These are phyloP conservation scores for Talaromyces thailandensis DNA, from an alignment of 495 filamentous ascomycete genomes.

Conservation along the genomic window DNA sequence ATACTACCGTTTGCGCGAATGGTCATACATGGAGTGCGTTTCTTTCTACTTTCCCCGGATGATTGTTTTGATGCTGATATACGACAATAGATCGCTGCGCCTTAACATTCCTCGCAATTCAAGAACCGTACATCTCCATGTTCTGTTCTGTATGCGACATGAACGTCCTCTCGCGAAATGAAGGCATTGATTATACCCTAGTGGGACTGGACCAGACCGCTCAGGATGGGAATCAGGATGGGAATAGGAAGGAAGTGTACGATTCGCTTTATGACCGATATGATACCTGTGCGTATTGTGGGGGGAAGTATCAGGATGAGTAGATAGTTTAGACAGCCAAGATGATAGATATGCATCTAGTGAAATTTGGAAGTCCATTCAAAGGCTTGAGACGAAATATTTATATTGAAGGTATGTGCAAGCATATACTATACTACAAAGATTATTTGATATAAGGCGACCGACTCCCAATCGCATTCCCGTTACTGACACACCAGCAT, in stretches of 20 bases:
- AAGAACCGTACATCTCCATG: slow-evolving; percentile 45
- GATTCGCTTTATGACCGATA: slow-evolving; percentile 4
- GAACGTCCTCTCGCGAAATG: not conserved
- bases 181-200: not conserved
- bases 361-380: too few species aligned
- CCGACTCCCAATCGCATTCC: slow-evolving; percentile 2
- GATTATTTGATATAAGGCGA: slow-evolving; percentile 4
- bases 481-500: slow-evolving; percentile 64
- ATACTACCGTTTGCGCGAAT: slow-evolving; percentile 30
- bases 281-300: slow-evolving; percentile 6
- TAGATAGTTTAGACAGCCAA: too few species aligned
- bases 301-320: slow-evolving; percentile 6
- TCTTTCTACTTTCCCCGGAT: not conserved
- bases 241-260: slow-evolving; percentile 1
- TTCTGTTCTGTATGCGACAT: slow-evolving; percentile 39
- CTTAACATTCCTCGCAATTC: slow-evolving; percentile 44
- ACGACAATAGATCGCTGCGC: slow-evolving; percentile 39
- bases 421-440: not conserved
- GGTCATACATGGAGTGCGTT: slow-evolving; percentile 42
- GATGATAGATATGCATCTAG: too few species aligned
- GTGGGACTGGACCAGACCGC: not conserved
- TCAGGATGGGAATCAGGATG: not conserved
- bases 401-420: not conserved
- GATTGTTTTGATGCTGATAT: not conserved
- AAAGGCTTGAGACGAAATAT: not conserved